A percentile compares a stretch with the other conserved stretches of the same genome.
phyloP scores from a whole-genome alignment of 2,329 filamentous ascomycete genomes.

The Penicillium sp. region DNA sequence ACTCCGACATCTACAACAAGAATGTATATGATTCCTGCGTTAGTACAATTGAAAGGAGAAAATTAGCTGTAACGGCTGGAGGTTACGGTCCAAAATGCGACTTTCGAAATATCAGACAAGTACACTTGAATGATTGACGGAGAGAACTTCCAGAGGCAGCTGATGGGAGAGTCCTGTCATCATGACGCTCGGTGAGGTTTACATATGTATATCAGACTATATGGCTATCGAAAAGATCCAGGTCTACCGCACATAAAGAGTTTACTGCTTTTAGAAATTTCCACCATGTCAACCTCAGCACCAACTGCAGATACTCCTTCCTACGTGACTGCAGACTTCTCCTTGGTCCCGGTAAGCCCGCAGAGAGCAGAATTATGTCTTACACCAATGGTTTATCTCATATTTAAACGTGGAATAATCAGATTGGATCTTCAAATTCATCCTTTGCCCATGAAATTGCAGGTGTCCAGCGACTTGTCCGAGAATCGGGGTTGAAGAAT shows the following conservation, averaged over 20 bases:
- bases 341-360: not conserved
- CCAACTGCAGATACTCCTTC: not conserved
- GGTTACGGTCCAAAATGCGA: too few species aligned
- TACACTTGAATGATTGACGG: not conserved
- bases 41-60: too few species aligned
- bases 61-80: too few species aligned
- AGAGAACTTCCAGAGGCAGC: not conserved
- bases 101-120: too few species aligned
- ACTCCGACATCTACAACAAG: not conserved
- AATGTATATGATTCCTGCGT: not conserved
- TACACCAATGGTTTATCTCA: not conserved
- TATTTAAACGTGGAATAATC: not conserved
- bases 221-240: too few species aligned
- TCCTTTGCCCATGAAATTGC: constrained; percentile 2
- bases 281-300: not conserved
- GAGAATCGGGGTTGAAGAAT: constrained; percentile 8
- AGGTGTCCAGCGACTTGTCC: constrained; percentile 6
- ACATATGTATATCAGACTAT: not conserved
- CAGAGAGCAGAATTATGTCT: not conserved
- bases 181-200: not conserved
- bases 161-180: not conserved
- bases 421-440: constrained; percentile 4
- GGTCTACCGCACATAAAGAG: not conserved
- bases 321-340: not conserved
- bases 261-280: not conserved